Percentiles rank a stretch among this genome's conserved stretches.
phyloP scores from a whole-genome alignment of 345 rosid species.

The Erucastrum elatum region DNA sequence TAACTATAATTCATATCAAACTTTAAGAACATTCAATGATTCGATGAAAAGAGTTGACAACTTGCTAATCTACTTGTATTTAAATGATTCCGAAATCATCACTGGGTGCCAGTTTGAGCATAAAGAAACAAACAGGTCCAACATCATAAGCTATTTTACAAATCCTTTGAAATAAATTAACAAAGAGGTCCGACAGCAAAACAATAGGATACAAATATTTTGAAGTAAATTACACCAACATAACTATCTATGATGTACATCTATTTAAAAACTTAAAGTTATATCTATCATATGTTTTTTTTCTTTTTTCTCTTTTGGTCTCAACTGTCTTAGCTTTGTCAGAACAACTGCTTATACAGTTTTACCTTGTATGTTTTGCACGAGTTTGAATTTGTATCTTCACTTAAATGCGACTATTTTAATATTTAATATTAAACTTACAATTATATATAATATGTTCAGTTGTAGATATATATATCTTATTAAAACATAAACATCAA shows the following conservation, averaged over 20 bases:
- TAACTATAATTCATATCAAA: conserved; percentile 15
- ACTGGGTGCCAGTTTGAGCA: conserved; percentile 19
- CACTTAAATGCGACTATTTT: neutral
- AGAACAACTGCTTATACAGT: neutral
- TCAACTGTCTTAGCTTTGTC: neutral
- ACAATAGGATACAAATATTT: neutral
- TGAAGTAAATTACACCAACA: neutral
- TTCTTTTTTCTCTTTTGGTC: conserved; percentile 13
- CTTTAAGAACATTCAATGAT: conserved; percentile 22
- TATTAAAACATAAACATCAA: no score
- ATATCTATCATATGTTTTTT: neutral
- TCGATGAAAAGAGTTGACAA: conserved; percentile 34
- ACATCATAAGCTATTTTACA: neutral
- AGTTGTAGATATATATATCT: neutral
- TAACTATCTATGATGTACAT: conserved; percentile 12
- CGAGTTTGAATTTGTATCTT: neutral
- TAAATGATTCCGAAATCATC: conserved; percentile 22
- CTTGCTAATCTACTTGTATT: conserved; percentile 36
- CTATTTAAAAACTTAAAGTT: neutral
- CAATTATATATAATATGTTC: neutral
- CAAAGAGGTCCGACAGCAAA: conserved; percentile 20
- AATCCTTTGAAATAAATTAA: neutral
- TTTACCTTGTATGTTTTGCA: neutral
- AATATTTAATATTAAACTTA: neutral
- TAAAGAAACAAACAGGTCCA: conserved; percentile 9